A percentile compares a stretch with the other conserved stretches of the same genome.
These are phyloP conservation scores for Spatholobus suberectus DNA, from an alignment of 306 rosid species.

Conservation along the genomic window DNA sequence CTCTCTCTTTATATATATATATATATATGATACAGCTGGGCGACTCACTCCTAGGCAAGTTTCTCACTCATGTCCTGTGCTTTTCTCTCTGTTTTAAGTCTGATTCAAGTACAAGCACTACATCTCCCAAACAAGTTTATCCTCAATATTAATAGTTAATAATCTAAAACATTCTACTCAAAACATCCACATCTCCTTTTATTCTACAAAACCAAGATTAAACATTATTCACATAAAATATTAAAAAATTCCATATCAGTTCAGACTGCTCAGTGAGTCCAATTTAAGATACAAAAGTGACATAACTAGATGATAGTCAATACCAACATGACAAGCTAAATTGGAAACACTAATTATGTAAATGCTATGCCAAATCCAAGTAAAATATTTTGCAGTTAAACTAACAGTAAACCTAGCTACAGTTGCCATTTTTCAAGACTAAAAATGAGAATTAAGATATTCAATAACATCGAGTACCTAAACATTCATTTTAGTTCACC, in stretches of 20 bases:
- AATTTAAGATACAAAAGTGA: slow-evolving; percentile 2
- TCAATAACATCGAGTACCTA: not conserved
- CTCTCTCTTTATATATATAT: not conserved
- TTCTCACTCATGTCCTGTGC: not conserved
- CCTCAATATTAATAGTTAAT: too few species aligned
- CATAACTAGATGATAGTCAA: slow-evolving; percentile 6
- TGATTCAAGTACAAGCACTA: not conserved
- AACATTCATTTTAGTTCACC: not conserved
- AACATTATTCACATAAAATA: not conserved
- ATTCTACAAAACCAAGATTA: not conserved
- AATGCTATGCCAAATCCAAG: not conserved
- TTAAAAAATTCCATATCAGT: not conserved
- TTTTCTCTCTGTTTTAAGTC: not conserved
- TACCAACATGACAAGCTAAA: slow-evolving; percentile 14
- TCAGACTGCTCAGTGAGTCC: not conserved
- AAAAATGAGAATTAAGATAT: slow-evolving; percentile 8
- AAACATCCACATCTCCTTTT: not conserved
- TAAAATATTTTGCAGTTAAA: not conserved
- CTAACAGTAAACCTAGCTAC: not conserved
- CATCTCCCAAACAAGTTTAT: slow-evolving; percentile 24
- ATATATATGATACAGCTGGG: not conserved
- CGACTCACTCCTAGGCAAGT: not conserved
- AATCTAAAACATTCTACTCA: slow-evolving; percentile 3
- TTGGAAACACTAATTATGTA: not conserved
- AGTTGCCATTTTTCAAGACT: not conserved